Percentiles rank a stretch among this genome's conserved stretches.
These are phyloP conservation scores for Paramecium biaurelia DNA, from an alignment of 73 alveolate genomes.

Conservation along the genomic window DNA sequence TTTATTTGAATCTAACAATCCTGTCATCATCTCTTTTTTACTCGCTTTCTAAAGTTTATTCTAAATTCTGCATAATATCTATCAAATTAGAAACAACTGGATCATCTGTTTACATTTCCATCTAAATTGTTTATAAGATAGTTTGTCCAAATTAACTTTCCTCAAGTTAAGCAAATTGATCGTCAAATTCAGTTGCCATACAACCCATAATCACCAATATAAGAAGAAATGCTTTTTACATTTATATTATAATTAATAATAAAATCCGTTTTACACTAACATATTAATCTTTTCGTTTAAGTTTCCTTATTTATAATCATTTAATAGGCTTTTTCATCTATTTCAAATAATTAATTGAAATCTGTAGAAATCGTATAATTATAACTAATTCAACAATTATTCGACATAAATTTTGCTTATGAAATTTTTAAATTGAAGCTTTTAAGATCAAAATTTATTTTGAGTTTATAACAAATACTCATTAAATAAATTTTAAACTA, in stretches of 20 bases:
- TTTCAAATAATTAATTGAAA: background rate
- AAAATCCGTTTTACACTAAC: slow-evolving; percentile 12
- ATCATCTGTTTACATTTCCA: slow-evolving; percentile 52
- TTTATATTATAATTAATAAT: background rate
- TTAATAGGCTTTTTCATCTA: background rate
- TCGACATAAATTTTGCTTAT: background rate
- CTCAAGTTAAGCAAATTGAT: background rate
- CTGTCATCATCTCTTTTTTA: slow-evolving; percentile 50
- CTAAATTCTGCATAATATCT: background rate
- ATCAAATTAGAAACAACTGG: slow-evolving; percentile 44
- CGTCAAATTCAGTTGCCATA: slow-evolving; percentile 23
- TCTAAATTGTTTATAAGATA: slow-evolving; percentile 34
- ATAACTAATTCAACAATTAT: background rate
- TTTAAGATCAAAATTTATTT: background rate
- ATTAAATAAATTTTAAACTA: too few relatives aligned
- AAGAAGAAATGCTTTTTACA: background rate
- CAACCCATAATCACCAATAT: background rate
- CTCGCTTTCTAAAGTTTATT: slow-evolving; percentile 8
- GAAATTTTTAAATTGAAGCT: background rate
- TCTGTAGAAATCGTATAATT: background rate
- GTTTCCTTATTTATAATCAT: background rate
- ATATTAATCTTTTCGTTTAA: background rate
- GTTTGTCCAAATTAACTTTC: slow-evolving; percentile 45
- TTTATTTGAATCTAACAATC: slow-evolving; percentile 21
- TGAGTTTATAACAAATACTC: too few relatives aligned